Evolutionary conservation across 1,139 yeast species (phyloP).

Genomic region (Geotrichum australiense): DNA sequence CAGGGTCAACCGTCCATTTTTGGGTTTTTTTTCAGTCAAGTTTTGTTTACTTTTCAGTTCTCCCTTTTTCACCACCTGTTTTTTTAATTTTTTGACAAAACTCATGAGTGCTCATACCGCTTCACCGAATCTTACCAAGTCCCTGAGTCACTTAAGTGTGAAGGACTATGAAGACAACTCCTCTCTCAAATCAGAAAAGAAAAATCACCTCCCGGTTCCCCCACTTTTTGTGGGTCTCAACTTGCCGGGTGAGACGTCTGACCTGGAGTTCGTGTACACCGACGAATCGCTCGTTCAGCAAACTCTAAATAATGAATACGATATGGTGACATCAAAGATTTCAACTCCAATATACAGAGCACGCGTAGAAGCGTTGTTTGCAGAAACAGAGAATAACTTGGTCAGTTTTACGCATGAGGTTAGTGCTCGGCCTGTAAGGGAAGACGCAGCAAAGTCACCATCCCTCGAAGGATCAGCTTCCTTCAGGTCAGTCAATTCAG

Average conservation of each 20-base stretch:
- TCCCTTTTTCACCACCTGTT: too few species aligned
- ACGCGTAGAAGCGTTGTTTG: conserved; percentile 28
- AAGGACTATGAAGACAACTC: too few species aligned
- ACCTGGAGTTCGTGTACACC: conserved; percentile 28
- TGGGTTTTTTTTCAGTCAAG: too few species aligned
- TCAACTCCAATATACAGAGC: conserved; percentile 31
- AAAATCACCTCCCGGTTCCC: conserved; percentile 13
- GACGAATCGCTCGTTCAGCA: conserved; percentile 27
- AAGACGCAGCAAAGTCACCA: conserved; percentile 10
- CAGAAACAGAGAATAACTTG: conserved; percentile 20
- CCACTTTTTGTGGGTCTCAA: conserved; percentile 34
- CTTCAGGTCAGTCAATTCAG: conserved; percentile 11
- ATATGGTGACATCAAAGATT: conserved; percentile 35
- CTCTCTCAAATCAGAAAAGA: conserved; percentile 6
- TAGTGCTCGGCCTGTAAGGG: conserved; percentile 10
- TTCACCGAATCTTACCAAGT: too few species aligned
- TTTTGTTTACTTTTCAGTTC: too few species aligned
- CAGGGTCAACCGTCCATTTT: too few species aligned
- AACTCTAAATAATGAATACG: conserved; percentile 29
- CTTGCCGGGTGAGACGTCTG: conserved; percentile 32
- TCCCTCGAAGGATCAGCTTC: conserved; percentile 16
- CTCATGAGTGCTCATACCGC: too few species aligned
- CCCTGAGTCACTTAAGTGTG: too few species aligned
- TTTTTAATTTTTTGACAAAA: too few species aligned
- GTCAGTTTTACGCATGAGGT: conserved; percentile 7